These are phyloP conservation scores for Cordia subcordata DNA, from an alignment of 257 asterid genomes.

Conservation along the genomic window DNA sequence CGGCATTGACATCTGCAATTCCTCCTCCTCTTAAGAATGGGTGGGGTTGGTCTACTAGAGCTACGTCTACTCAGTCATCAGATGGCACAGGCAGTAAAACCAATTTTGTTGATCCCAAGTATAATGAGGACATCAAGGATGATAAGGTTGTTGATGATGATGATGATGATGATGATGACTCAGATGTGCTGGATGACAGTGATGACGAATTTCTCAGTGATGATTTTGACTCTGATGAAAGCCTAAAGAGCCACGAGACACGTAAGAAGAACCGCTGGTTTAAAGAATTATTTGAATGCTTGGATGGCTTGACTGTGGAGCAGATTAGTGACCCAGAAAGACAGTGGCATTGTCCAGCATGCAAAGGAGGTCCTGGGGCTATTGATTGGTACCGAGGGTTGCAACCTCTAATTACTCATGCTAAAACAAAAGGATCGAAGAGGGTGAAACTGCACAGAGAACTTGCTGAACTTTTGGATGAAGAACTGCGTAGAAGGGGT, in stretches of 20 bases:
- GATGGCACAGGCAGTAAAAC: background rate
- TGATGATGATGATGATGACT: conserved; percentile 37
- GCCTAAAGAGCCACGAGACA: conserved; percentile 29
- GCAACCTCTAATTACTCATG: conserved; percentile 37
- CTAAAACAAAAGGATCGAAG: conserved; percentile 33
- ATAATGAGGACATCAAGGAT: conserved; percentile 32
- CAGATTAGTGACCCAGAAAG: conserved; percentile 29
- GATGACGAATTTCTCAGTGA: conserved; percentile 30
- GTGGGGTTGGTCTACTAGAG: conserved; percentile 54
- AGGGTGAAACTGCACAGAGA: conserved; percentile 37
- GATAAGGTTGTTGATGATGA: conserved; percentile 18
- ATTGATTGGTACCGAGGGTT: conserved; percentile 38
- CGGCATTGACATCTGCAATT: conserved; percentile 22
- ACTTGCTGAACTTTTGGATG: conserved; percentile 38
- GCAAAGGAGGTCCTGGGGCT: conserved; percentile 45
- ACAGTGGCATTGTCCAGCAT: conserved; percentile 45
- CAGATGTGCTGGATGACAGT: conserved; percentile 20
- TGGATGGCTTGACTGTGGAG: conserved; percentile 26
- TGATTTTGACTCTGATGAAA: conserved; percentile 30
- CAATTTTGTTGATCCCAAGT: conserved; percentile 11
- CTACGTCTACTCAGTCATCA: conserved; percentile 21
- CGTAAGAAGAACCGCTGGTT: conserved; percentile 24
- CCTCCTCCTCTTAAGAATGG: conserved; percentile 54
- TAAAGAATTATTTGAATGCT: conserved; percentile 24
- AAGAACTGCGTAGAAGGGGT: conserved; percentile 33